These are phyloP conservation scores for Xylaria flabelliformis DNA, from an alignment of 495 filamentous ascomycete species.

Conservation along the genomic window DNA sequence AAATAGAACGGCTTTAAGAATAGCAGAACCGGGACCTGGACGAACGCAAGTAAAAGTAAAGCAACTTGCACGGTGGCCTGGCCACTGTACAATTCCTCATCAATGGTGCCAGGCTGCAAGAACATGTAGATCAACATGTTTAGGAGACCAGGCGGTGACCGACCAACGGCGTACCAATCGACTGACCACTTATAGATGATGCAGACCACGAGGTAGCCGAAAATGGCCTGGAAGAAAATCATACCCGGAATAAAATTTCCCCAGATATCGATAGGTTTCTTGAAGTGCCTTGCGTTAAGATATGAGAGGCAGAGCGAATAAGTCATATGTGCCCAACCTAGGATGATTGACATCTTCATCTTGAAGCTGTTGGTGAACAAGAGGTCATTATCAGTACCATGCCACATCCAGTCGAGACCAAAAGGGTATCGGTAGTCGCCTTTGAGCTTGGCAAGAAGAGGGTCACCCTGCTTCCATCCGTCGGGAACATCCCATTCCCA, in stretches of 20 bases:
- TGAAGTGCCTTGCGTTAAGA: conserved; percentile 93
- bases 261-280: conserved; percentile 90
- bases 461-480: conserved; percentile 62
- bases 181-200: conserved; percentile 97
- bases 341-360: conserved; percentile 98
- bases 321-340: conserved; percentile 98
- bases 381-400: conserved; percentile 90
- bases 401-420: conserved; percentile 96
- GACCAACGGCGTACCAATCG: conserved; percentile 75
- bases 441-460: conserved; percentile 69
- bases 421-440: conserved; percentile 86
- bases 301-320: conserved; percentile 93
- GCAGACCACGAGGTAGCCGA: conserved; percentile 91
- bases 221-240: conserved; percentile 99
- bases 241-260: conserved; percentile 97
- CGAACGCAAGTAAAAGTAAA: conserved; percentile 81
- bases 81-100: conserved; percentile 72
- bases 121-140: conserved; percentile 99
- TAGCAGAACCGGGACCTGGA: conserved; percentile 87
- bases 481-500: conserved; percentile 80
- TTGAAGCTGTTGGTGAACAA: conserved; percentile 98
- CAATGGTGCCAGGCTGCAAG: conserved; percentile 79
- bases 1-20: conserved; percentile 96
- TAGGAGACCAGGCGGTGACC: conserved; percentile 80
- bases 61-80: conserved; percentile 77